Evolutionary conservation across 2,329 filamentous ascomycete genomes (phyloP).

Genomic region (Ophiocordyceps camponoti-saundersi): DNA sequence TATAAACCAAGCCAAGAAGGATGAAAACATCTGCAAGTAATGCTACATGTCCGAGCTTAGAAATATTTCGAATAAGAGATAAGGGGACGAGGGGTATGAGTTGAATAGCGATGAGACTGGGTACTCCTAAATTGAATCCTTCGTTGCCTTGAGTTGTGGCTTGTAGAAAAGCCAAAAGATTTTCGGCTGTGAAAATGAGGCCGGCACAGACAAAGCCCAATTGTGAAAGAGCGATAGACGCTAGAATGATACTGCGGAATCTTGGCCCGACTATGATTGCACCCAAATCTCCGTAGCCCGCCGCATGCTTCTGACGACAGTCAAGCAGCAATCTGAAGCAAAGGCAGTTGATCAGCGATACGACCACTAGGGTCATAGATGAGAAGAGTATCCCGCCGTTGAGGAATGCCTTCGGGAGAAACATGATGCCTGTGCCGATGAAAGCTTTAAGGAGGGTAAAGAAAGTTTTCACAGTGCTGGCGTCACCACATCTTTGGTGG

Average conservation of each 20-base stretch:
- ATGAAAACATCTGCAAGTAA: conserved; percentile 59
- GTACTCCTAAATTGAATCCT: conserved; percentile 32
- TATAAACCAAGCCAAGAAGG: conserved; percentile 51
- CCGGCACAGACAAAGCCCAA: conserved; percentile 65
- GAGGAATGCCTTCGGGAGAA: conserved; percentile 61
- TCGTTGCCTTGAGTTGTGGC: conserved; percentile 36
- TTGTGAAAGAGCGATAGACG: conserved; percentile 57
- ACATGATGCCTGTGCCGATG: conserved; percentile 69
- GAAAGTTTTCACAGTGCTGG: conserved; percentile 55
- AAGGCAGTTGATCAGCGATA: conserved; percentile 49
- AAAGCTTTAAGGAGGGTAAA: conserved; percentile 68
- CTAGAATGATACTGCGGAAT: conserved; percentile 49
- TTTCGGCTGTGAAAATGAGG: conserved; percentile 63
- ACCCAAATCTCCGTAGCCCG: conserved; percentile 61
- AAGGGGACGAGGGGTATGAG: conserved; percentile 48
- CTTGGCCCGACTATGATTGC: conserved; percentile 44
- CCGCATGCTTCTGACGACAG: conserved; percentile 45
- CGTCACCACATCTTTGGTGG: conserved; percentile 35
- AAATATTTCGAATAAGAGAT: conserved; percentile 56
- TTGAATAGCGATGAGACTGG: conserved; percentile 47
- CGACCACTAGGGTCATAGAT: conserved; percentile 45
- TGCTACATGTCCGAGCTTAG: conserved; percentile 52
- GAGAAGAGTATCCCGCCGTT: conserved; percentile 67
- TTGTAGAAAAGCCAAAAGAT: conserved; percentile 48
- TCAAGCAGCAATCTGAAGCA: conserved; percentile 58